Percentiles rank a stretch among this genome's conserved stretches.
Evolutionary conservation across 2,329 filamentous ascomycete species (phyloP).

Genomic region (Colletotrichum navitas): DNA sequence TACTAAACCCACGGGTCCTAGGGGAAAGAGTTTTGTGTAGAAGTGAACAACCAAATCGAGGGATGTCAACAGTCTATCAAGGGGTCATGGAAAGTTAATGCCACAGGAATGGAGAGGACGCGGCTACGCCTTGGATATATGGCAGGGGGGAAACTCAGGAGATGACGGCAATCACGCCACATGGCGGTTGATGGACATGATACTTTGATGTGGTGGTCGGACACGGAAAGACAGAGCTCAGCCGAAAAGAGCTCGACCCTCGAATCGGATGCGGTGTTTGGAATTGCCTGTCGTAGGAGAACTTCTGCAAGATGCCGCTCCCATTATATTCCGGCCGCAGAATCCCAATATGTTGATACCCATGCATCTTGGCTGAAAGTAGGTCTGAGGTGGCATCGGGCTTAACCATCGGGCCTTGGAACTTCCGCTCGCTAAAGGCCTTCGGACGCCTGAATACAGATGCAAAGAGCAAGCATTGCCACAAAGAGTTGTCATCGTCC

Average conservation of each 20-base stretch:
- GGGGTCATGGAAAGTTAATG: constrained; percentile 34
- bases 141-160: constrained; percentile 15
- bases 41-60: constrained; percentile 20
- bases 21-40: constrained; percentile 38
- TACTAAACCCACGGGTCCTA: constrained; percentile 42
- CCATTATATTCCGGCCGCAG: constrained; percentile 37
- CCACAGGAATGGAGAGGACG: not conserved
- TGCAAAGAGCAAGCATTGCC: not conserved
- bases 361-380: constrained; percentile 15
- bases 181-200: constrained; percentile 28
- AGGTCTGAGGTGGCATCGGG: constrained; percentile 37
- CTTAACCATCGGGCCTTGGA: constrained; percentile 31
- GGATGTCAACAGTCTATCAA: constrained; percentile 33
- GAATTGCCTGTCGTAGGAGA: constrained; percentile 10
- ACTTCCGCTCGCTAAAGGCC: constrained; percentile 20
- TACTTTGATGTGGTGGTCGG: constrained; percentile 25
- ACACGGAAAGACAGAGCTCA: constrained; percentile 28
- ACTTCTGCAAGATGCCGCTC: constrained; percentile 24
- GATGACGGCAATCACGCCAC: constrained; percentile 13
- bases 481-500: not conserved
- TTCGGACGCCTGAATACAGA: not conserved
- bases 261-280: constrained; percentile 34
- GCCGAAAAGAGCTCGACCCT: constrained; percentile 29
- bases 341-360: constrained; percentile 19
- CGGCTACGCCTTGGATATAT: constrained; percentile 37